phyloP scores from a whole-genome alignment of 768 basidiomycete species.

The Pleurotus citrinopileatus region DNA sequence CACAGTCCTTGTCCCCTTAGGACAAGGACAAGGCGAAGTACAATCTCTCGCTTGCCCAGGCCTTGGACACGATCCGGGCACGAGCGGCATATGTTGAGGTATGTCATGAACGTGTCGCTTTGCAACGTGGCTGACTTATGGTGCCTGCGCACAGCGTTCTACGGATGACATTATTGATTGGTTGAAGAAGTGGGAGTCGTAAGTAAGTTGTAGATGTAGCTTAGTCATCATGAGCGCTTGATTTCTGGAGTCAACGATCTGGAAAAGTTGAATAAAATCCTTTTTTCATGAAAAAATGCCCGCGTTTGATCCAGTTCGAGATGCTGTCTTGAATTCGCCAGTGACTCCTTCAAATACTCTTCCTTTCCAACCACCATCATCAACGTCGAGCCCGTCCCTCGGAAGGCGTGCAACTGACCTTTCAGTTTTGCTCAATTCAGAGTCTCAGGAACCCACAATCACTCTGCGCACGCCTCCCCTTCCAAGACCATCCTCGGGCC shows the following conservation, averaged over 20 bases:
- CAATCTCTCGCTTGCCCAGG: constrained; percentile 59
- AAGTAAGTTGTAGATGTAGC: not conserved
- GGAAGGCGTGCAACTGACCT: constrained; percentile 73
- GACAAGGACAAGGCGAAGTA: constrained; percentile 71
- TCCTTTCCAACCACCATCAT: constrained; percentile 26
- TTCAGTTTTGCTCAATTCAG: constrained; percentile 72
- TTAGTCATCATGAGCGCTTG: constrained; percentile 6
- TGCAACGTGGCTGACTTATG: constrained; percentile 1
- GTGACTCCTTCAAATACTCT: constrained; percentile 43
- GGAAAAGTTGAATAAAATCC: not conserved
- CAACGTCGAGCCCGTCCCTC: constrained; percentile 45
- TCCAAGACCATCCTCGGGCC: constrained; percentile 37
- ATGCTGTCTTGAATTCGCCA: constrained; percentile 82
- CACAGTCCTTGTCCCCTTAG: constrained; percentile 26
- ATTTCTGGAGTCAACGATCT: not conserved
- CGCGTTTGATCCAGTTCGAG: constrained; percentile 83
- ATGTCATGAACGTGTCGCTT: constrained; percentile 12
- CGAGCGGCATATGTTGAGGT: constrained; percentile 64
- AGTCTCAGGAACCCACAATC: constrained; percentile 28
- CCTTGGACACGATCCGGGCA: constrained; percentile 64
- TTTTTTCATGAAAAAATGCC: constrained; percentile 43
- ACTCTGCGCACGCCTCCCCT: constrained; percentile 24
- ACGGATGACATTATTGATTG: constrained; percentile 53
- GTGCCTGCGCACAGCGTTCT: constrained; percentile 46
- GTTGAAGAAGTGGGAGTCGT: constrained; percentile 37